Evolutionary conservation across 768 basidiomycete genomes (phyloP).

Genomic region (Panellus pusillus): DNA sequence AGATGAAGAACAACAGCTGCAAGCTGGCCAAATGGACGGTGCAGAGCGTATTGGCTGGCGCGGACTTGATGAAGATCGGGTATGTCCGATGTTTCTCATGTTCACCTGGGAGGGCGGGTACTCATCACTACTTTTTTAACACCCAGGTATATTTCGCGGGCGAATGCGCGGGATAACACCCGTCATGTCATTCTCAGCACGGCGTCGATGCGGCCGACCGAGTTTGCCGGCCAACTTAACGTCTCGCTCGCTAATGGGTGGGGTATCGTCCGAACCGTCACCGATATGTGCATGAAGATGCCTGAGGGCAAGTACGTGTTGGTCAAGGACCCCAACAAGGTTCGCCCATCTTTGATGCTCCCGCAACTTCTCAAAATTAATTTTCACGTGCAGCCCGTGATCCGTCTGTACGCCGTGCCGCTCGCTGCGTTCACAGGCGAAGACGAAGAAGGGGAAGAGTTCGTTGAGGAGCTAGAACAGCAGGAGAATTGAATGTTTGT

Average conservation of each 20-base stretch:
- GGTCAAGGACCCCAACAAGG: constrained; percentile 97
- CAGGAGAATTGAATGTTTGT: not conserved
- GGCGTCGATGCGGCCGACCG: constrained; percentile 89
- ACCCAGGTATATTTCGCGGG: constrained; percentile 89
- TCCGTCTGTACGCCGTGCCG: constrained; percentile 93
- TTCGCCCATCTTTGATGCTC: constrained; percentile 29
- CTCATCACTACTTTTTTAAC: constrained; percentile 10
- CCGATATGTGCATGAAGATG: constrained; percentile 94
- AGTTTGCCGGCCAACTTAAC: constrained; percentile 94
- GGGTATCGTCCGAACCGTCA: constrained; percentile 96
- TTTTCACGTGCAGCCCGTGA: constrained; percentile 68
- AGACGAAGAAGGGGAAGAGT: constrained; percentile 60
- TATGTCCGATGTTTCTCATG: constrained; percentile 39
- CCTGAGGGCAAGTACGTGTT: constrained; percentile 98
- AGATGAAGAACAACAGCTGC: constrained; percentile 99
- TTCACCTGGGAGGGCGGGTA: not conserved
- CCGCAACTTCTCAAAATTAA: not conserved
- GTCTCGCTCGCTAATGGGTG: constrained; percentile 94
- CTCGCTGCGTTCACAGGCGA: constrained; percentile 79
- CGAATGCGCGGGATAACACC: constrained; percentile 89
- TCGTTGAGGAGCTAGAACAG: constrained; percentile 31
- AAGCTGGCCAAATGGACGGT: constrained; percentile 98
- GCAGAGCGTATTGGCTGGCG: constrained; percentile 92
- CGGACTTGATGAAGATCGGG: constrained; percentile 97
- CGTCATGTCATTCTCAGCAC: constrained; percentile 96